Conservation (phyloP, 768 basidiomycete genomes). For the Phaffia tasmanica region DNA sequence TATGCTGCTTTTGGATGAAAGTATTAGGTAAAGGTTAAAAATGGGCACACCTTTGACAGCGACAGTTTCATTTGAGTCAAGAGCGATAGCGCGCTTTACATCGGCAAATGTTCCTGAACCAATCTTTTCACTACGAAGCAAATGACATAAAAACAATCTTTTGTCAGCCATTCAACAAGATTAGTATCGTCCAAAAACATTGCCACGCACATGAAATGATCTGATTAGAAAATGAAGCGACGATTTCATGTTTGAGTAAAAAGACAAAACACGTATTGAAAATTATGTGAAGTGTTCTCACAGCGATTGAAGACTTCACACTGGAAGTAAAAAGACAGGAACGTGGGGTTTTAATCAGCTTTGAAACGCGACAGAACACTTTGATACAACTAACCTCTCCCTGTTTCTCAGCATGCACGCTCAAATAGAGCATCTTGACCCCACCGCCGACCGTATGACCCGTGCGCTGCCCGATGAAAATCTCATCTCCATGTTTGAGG, state of each 20-base stretch:
- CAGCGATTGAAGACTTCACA: constrained; percentile 14
- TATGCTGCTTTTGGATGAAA: too few relatives aligned
- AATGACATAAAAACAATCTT: too few relatives aligned
- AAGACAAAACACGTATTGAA: not conserved
- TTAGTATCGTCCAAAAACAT: not conserved
- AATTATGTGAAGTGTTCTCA: not conserved
- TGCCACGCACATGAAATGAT: constrained; percentile 18
- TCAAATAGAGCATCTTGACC: constrained; percentile 15
- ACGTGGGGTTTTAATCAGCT: too few relatives aligned
- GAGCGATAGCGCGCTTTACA: constrained; percentile 10
- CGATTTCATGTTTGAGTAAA: not conserved
- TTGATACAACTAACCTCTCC: constrained; percentile 1
- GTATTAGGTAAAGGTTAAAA: not conserved
- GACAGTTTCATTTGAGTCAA: constrained; percentile 13
- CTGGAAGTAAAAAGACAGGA: not conserved
- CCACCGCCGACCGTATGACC: not conserved
- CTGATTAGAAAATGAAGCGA: not conserved
- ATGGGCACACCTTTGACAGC: constrained; percentile 21
- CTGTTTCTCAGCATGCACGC: not conserved
- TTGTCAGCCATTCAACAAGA: too few relatives aligned
- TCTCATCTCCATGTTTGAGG: constrained; percentile 68
- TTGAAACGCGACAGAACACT: too few relatives aligned
- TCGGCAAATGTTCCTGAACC: constrained; percentile 23
- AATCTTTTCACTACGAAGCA: constrained; percentile 6
- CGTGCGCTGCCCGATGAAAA: constrained; percentile 60